These are phyloP conservation scores for Musa acuminata DNA, from an alignment of 176 grass and related monocot genomes.

Conservation along the genomic window DNA sequence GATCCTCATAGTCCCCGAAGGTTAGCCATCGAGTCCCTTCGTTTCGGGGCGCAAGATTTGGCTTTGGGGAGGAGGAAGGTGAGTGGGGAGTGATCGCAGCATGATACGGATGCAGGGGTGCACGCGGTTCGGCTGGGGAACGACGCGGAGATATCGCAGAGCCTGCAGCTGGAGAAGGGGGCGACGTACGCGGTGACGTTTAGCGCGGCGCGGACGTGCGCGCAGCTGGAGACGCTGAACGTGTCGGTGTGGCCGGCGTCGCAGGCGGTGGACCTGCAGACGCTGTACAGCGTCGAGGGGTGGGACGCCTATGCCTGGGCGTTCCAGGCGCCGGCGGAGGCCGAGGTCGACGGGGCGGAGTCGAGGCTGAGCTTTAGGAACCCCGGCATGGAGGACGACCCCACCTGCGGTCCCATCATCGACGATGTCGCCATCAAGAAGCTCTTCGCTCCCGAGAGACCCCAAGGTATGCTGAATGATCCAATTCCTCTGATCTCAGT, in stretches of 20 bases:
- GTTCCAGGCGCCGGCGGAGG: slow-evolving; percentile 52
- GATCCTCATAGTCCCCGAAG: slow-evolving; percentile 95
- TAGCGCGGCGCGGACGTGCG: slow-evolving; percentile 87
- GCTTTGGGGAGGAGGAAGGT: background rate
- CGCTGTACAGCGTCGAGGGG: slow-evolving; percentile 92
- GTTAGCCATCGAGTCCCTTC: slow-evolving; percentile 15
- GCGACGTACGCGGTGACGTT: slow-evolving; percentile 75
- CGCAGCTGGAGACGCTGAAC: slow-evolving; percentile 82
- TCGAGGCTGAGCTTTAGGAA: slow-evolving; percentile 66
- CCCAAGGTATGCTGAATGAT: slow-evolving; percentile 33
- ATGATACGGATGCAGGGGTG: slow-evolving; percentile 33
- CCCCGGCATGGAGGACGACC: slow-evolving; percentile 97
- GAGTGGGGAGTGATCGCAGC: too few relatives aligned
- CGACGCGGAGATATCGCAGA: slow-evolving; percentile 71
- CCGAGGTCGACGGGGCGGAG: slow-evolving; percentile 29
- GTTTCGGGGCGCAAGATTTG: too few relatives aligned
- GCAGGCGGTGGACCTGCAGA: slow-evolving; percentile 75
- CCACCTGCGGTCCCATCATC: slow-evolving; percentile 87
- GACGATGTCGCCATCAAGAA: slow-evolving; percentile 89
- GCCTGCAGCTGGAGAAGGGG: slow-evolving; percentile 72
- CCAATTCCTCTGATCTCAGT: background rate
- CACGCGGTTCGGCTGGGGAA: slow-evolving; percentile 81
- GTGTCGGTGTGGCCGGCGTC: slow-evolving; percentile 54
- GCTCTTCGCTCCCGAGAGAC: slow-evolving; percentile 71
- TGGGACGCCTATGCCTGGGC: slow-evolving; percentile 95